Percentiles rank a stretch among this genome's conserved stretches.
These are phyloP conservation scores for Fusarium sp. DNA, from an alignment of 2,329 filamentous ascomycete species.

Conservation along the genomic window DNA sequence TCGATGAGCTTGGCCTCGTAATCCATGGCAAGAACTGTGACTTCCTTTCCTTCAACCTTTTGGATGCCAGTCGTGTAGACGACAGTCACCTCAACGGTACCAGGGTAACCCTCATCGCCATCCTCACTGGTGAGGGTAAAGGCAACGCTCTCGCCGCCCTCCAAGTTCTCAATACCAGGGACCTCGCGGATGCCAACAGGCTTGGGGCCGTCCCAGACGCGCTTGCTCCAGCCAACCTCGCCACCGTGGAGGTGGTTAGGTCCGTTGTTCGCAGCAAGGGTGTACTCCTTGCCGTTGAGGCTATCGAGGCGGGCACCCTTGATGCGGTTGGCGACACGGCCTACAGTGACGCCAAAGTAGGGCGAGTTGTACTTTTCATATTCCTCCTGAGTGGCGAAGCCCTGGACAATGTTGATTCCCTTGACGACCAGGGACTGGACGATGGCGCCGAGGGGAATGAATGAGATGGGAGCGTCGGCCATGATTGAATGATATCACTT, in stretches of 20 bases:
- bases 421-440: slow-evolving; percentile 84
- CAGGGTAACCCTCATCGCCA: slow-evolving; percentile 91
- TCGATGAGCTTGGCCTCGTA: slow-evolving; percentile 87
- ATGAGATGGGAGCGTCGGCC: slow-evolving; percentile 65
- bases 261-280: slow-evolving; percentile 79
- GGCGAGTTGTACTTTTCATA: slow-evolving; percentile 81
- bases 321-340: slow-evolving; percentile 85
- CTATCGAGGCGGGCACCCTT: slow-evolving; percentile 74
- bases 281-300: slow-evolving; percentile 78
- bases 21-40: slow-evolving; percentile 82
- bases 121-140: slow-evolving; percentile 77
- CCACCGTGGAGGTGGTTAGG: slow-evolving; percentile 82
- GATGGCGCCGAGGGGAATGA: slow-evolving; percentile 81
- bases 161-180: slow-evolving; percentile 59
- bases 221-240: slow-evolving; percentile 81
- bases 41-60: slow-evolving; percentile 68
- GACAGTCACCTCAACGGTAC: slow-evolving; percentile 80
- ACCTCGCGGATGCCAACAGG: slow-evolving; percentile 64
- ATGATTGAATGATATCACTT: slow-evolving; percentile 44
- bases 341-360: slow-evolving; percentile 94
- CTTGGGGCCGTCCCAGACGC: slow-evolving; percentile 77
- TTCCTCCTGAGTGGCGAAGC: slow-evolving; percentile 79
- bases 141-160: slow-evolving; percentile 73
- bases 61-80: slow-evolving; percentile 83
- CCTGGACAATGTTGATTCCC: slow-evolving; percentile 87